These are phyloP conservation scores for Obelidium mucronatum DNA, from an alignment of 192 early-diverging fungal species.

Conservation along the genomic window DNA sequence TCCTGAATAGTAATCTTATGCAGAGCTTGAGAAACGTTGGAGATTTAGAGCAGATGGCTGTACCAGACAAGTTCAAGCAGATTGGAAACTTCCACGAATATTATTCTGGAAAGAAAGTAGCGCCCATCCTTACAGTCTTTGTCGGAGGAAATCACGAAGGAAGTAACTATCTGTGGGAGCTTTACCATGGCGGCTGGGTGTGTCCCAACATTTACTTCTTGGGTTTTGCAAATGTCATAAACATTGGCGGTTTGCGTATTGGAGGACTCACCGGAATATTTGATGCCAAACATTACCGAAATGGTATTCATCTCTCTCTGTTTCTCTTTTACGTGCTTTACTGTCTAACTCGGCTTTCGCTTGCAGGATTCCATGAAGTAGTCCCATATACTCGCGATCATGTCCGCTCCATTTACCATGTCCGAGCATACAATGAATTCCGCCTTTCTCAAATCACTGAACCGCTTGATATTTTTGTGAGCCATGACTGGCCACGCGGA, in stretches of 20 bases:
- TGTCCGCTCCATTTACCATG: conserved; percentile 85
- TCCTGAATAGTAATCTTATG: too few relatives aligned
- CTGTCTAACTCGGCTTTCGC: too few relatives aligned
- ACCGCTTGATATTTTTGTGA: conserved; percentile 88
- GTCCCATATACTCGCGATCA: conserved; percentile 75
- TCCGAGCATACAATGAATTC: conserved; percentile 81
- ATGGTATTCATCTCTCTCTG: too few relatives aligned
- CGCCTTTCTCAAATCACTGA: conserved; percentile 76
- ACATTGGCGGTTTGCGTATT: conserved; percentile 89
- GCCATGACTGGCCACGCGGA: conserved; percentile 96
- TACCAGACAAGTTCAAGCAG: conserved; percentile 84
- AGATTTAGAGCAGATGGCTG: conserved; percentile 83
- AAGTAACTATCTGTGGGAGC: conserved; percentile 91
- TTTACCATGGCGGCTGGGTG: conserved; percentile 90
- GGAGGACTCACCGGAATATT: conserved; percentile 95
- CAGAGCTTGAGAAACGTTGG: conserved; percentile 82
- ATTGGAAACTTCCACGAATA: conserved; percentile 93
- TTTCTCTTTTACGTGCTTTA: too few relatives aligned
- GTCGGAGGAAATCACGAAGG: conserved; percentile 99
- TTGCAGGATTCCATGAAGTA: conserved; percentile 74
- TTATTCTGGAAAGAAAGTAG: conserved; percentile 80
- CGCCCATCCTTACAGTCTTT: conserved; percentile 91
- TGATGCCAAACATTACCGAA: conserved; percentile 57
- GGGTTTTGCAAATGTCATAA: conserved; percentile 85
- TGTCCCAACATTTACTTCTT: conserved; percentile 92